phyloP scores from a whole-genome alignment of 2,329 filamentous ascomycete species.

The Fusarium albosuccineum region DNA sequence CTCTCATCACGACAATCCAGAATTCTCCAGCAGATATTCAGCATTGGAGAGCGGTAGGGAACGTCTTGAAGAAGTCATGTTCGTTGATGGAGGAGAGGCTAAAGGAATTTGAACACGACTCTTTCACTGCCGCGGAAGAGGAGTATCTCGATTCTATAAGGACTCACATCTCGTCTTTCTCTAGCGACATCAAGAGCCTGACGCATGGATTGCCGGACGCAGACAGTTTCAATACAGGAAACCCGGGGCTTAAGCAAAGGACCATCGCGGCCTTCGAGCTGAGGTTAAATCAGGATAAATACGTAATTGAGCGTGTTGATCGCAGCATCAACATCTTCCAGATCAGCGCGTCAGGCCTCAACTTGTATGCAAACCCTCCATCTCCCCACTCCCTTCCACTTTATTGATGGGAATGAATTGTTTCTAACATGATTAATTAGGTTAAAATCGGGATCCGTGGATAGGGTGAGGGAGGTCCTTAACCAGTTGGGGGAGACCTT shows the following conservation, averaged over 20 bases:
- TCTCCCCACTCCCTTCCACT: neutral
- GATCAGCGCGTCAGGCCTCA: neutral
- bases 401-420: neutral
- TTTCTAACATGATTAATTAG: neutral
- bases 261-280: neutral
- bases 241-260: neutral
- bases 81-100: neutral
- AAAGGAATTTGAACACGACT: neutral
- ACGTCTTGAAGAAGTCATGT: neutral
- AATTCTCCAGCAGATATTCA: neutral
- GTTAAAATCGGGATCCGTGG: neutral
- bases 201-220: neutral
- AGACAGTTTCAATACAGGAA: neutral
- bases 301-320: neutral
- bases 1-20: neutral
- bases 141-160: neutral
- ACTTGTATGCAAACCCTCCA: neutral
- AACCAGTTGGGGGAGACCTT: neutral
- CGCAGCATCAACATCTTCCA: neutral
- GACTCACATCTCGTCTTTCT: neutral
- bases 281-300: neutral
- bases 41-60: neutral
- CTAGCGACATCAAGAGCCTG: neutral
- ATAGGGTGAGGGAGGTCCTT: neutral
- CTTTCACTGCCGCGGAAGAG: neutral